These are phyloP conservation scores for Xylariaceae sp. DNA, from an alignment of 2,329 filamentous ascomycete species.

Conservation along the genomic window DNA sequence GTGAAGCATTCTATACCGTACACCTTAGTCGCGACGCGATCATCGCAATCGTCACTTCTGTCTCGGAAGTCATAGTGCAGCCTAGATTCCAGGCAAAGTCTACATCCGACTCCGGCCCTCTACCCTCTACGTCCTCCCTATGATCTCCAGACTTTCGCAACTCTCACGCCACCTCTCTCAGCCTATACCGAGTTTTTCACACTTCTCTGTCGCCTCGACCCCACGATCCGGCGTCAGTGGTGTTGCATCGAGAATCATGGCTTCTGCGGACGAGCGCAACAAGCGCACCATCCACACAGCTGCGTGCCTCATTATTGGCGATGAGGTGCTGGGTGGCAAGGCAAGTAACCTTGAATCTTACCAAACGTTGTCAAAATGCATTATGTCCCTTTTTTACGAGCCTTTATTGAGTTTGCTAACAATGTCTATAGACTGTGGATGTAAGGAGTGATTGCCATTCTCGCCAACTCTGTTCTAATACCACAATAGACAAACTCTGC, in stretches of 20 bases:
- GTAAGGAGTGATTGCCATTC: conserved; percentile 15
- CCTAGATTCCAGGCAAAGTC: background rate
- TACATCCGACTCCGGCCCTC: background rate
- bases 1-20: no score
- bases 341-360: conserved; percentile 44
- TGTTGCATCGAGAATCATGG: conserved; percentile 34
- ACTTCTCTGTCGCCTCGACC: conserved; percentile 40
- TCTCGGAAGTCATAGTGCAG: background rate
- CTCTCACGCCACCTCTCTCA: conserved; percentile 69
- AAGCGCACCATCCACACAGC: conserved; percentile 79
- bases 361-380: background rate
- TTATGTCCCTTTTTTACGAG: background rate
- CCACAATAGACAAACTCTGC: conserved; percentile 58
- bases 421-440: conserved; percentile 28
- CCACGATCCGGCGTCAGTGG: conserved; percentile 26
- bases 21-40: no score
- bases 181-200: conserved; percentile 56
- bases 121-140: conserved; percentile 34
- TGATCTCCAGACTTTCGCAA: conserved; percentile 76
- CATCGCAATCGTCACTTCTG: background rate
- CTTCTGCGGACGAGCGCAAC: conserved; percentile 53
- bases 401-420: conserved; percentile 3
- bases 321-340: conserved; percentile 94
- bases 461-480: conserved; percentile 10
- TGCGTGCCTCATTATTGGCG: conserved; percentile 92